phyloP scores from a whole-genome alignment of 2,329 filamentous ascomycete species.

The Ceratocystis diversiconidia region DNA sequence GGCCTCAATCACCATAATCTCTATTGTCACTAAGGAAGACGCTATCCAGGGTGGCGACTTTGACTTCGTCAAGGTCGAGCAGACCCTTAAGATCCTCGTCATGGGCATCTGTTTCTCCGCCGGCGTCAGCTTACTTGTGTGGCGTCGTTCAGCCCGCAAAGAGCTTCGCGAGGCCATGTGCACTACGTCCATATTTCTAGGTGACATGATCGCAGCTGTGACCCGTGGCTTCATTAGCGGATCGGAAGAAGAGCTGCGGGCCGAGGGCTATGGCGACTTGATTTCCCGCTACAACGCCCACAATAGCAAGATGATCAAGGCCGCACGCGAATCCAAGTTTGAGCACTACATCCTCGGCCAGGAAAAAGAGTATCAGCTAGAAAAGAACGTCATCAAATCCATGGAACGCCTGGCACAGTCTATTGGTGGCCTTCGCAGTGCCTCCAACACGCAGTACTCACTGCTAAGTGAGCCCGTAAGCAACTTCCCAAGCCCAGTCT shows the following conservation, averaged over 20 bases:
- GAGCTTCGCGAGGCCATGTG: slow-evolving; percentile 57
- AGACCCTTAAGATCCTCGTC: slow-evolving; percentile 72
- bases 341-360: slow-evolving; percentile 75
- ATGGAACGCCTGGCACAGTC: slow-evolving; percentile 77
- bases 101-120: slow-evolving; percentile 60
- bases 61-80: slow-evolving; percentile 64
- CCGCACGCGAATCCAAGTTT: slow-evolving; percentile 71
- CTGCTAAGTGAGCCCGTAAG: slow-evolving; percentile 48
- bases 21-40: slow-evolving; percentile 80
- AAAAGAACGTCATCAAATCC: slow-evolving; percentile 67
- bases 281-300: slow-evolving; percentile 16
- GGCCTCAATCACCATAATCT: slow-evolving; percentile 77
- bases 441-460: slow-evolving; percentile 76
- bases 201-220: slow-evolving; percentile 69
- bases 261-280: slow-evolving; percentile 39
- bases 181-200: slow-evolving; percentile 53
- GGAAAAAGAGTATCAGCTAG: slow-evolving; percentile 63
- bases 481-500: neutral
- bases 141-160: slow-evolving; percentile 61
- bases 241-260: slow-evolving; percentile 60
- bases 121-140: slow-evolving; percentile 62
- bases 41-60: slow-evolving; percentile 71
- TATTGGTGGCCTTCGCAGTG: slow-evolving; percentile 78
- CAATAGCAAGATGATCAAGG: slow-evolving; percentile 51
- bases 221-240: slow-evolving; percentile 74